A percentile compares a stretch with the other conserved stretches of the same genome.
These are phyloP conservation scores for Erodium maritimum DNA, from an alignment of 345 rosid genomes.

Conservation along the genomic window DNA sequence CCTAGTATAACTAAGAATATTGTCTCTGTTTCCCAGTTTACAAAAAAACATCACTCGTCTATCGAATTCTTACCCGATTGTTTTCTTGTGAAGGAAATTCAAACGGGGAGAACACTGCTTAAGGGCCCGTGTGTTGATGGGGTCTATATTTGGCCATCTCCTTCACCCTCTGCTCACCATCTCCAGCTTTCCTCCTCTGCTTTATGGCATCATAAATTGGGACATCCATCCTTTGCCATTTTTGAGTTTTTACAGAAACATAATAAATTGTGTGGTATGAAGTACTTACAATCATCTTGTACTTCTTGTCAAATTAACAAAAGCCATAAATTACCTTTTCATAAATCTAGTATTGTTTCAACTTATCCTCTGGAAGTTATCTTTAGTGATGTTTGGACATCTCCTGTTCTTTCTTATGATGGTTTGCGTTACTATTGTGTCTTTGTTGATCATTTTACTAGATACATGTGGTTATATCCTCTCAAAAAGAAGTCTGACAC, in stretches of 20 bases:
- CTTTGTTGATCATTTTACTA: conserved; percentile 7
- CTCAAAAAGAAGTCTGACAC: neutral
- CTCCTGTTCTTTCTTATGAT: too few species aligned
- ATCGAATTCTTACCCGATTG: conserved; percentile 4
- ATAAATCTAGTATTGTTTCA: neutral
- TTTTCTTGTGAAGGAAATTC: conserved; percentile 9
- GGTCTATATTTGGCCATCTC: neutral
- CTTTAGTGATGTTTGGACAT: too few species aligned
- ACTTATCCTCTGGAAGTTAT: conserved; percentile 1
- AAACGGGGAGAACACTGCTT: neutral
- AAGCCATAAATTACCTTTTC: conserved; percentile 2
- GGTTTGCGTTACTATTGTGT: conserved; percentile 4
- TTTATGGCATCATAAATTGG: conserved; percentile 2
- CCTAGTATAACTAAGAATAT: neutral
- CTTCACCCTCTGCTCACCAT: neutral
- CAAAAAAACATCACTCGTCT: neutral
- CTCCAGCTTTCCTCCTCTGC: neutral
- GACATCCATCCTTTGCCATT: neutral
- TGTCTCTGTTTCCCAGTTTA: too few species aligned
- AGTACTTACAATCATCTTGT: neutral
- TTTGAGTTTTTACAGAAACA: neutral
- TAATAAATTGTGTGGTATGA: neutral
- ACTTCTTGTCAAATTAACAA: conserved; percentile 3
- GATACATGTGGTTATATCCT: conserved; percentile 7
- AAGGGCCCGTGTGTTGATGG: neutral